Percentiles rank a stretch among this genome's conserved stretches.
Conservation (phyloP, 352 stramenopile species). For the Phytophthora pisi region DNA sequence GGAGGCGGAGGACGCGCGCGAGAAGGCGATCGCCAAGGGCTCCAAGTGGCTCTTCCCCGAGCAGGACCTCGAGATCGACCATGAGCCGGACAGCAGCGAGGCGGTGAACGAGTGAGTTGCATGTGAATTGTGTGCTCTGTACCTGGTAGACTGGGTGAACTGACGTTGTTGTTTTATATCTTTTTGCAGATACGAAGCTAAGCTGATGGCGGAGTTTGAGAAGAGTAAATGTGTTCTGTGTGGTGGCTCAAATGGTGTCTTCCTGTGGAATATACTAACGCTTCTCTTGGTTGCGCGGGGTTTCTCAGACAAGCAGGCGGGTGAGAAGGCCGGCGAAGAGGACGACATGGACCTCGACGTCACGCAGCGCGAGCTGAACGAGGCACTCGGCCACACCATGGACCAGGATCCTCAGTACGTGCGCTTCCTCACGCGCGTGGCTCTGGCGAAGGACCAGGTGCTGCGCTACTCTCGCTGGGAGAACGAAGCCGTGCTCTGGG, state of each 20-base stretch:
- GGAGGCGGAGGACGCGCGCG: constrained; percentile 38
- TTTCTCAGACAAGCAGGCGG: constrained; percentile 20
- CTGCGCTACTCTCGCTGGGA: constrained; percentile 93
- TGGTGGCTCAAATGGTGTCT: background rate
- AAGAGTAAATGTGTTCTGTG: constrained; percentile 39
- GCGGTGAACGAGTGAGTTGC: constrained; percentile 58
- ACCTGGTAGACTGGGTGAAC: background rate
- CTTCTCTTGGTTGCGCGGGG: background rate
- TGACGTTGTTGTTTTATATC: constrained; percentile 2
- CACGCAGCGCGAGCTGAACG: constrained; percentile 77
- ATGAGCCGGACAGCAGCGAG: constrained; percentile 65
- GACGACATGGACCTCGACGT: constrained; percentile 80
- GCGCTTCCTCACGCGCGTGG: constrained; percentile 82
- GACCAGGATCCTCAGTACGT: constrained; percentile 83
- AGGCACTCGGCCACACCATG: constrained; percentile 58
- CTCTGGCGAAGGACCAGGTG: constrained; percentile 83
- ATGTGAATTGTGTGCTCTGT: background rate
- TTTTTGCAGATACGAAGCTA: constrained; percentile 54
- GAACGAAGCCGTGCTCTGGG: constrained; percentile 85
- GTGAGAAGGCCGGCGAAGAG: constrained; percentile 37
- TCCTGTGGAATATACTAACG: background rate
- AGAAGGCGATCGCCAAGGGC: constrained; percentile 50
- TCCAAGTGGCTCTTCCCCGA: constrained; percentile 81
- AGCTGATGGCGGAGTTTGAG: constrained; percentile 76
- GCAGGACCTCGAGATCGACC: constrained; percentile 81